Evolutionary conservation across 208 protist genomes (phyloP).

Genomic region (Endotrypanum monterogeii): DNA sequence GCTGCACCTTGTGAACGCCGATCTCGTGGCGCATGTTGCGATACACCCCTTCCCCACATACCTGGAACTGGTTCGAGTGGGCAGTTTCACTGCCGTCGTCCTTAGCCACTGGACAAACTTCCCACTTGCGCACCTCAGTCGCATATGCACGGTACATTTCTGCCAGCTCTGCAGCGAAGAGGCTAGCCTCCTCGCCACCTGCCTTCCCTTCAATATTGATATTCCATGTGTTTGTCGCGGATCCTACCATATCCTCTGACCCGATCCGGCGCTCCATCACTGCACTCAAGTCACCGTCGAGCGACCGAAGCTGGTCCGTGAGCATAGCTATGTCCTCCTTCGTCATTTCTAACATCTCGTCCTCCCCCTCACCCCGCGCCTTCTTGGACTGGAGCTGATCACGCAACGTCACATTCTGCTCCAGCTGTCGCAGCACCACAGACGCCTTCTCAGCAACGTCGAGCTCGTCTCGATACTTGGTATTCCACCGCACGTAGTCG

Average conservation of each 20-base stretch:
- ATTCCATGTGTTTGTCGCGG: slow-evolving; percentile 70
- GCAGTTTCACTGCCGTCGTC: slow-evolving; percentile 31
- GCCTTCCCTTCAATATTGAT: slow-evolving; percentile 75
- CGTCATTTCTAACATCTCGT: slow-evolving; percentile 72
- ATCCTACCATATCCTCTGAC: slow-evolving; percentile 73
- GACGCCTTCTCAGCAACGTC: slow-evolving; percentile 59
- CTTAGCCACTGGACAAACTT: slow-evolving; percentile 35
- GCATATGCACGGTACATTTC: slow-evolving; percentile 80
- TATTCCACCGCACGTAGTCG: slow-evolving; percentile 77
- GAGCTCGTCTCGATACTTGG: slow-evolving; percentile 76
- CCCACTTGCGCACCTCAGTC: slow-evolving; percentile 42
- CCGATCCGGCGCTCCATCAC: slow-evolving; percentile 72
- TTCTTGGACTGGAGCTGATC: slow-evolving; percentile 35
- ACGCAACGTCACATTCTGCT: slow-evolving; percentile 63
- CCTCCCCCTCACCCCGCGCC: slow-evolving; percentile 41
- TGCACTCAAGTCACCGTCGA: slow-evolving; percentile 59
- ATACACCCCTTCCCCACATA: slow-evolving; percentile 76
- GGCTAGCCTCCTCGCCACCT: slow-evolving; percentile 82
- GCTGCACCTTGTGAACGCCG: slow-evolving; percentile 92
- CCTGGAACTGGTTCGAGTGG: slow-evolving; percentile 36
- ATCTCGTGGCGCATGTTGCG: slow-evolving; percentile 86
- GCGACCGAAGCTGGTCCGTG: slow-evolving; percentile 36
- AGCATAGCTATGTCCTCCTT: slow-evolving; percentile 71
- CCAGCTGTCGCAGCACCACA: slow-evolving; percentile 47
- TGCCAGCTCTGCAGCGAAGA: slow-evolving; percentile 84